Evolutionary conservation across 2,329 filamentous ascomycete species (phyloP).

Genomic region (Diaporthe destruens): DNA sequence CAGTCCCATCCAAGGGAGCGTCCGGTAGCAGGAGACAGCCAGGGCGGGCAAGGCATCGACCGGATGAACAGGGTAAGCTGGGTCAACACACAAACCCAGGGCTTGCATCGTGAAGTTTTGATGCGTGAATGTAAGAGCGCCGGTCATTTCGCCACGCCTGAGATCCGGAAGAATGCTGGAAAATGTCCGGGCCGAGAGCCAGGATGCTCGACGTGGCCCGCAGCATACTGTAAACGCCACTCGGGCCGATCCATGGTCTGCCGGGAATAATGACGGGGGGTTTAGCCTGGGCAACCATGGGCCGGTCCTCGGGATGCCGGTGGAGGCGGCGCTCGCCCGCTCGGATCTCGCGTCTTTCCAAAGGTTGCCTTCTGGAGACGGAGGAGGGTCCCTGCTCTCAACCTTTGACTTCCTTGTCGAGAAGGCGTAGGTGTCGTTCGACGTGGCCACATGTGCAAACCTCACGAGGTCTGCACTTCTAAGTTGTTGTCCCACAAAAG

Average conservation of each 20-base stretch:
- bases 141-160: not conserved
- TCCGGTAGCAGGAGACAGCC: not conserved
- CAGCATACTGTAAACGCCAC: not conserved
- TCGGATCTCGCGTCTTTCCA: not conserved
- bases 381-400: not conserved
- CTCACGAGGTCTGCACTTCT: not conserved
- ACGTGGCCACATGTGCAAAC: not conserved
- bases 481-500: not conserved
- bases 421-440: not conserved
- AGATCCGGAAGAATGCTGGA: not conserved
- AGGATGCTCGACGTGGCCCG: not conserved
- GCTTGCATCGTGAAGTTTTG: not conserved
- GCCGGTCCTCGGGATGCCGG: not conserved
- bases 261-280: not conserved
- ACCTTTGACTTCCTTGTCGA: not conserved
- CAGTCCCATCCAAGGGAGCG: not conserved
- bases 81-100: too few species aligned
- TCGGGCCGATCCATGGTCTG: not conserved
- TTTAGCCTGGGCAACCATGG: not conserved
- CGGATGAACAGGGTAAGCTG: not conserved
- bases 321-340: not conserved
- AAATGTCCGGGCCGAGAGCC: not conserved
- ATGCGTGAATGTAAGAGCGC: not conserved
- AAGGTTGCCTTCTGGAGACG: not conserved
- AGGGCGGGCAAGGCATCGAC: not conserved